Base-by-base conservation (phyloP, 306 rosid species). In the Lablab purpureus region DNA sequence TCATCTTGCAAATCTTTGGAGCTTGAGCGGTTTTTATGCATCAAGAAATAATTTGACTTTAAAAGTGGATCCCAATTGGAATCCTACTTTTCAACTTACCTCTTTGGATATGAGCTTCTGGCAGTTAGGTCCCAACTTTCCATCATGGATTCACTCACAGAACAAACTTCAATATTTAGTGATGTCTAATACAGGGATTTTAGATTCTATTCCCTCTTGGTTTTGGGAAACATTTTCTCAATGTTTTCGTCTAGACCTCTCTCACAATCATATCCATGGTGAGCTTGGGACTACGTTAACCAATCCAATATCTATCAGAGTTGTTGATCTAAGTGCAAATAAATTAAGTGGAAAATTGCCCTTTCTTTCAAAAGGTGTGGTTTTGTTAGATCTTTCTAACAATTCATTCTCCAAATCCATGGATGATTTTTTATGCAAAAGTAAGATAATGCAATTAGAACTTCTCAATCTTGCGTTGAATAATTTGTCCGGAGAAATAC, bases 221-320 rank as follows among this genome's bases (percentile, higher is more conserved):
- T 30, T 30, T 30, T 30, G 6, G 34, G 6, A 30, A 30, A 30
- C 34, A 30, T 30, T 30, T 30, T 30, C 34, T 30, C 0, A 30
- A 30, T 0, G 4, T 30, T 30, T 6, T 30, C 5, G 4, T 30
- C 0, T 30, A 5, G 37, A 63, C 43, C 21, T 72, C 14, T 80
- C 84, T 13, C 49, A 73, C 13, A 80, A 80, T 51, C 22, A 51
- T 27, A 80, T 80, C 10, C 67, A 73, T 13, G 79, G 79, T n/a
- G 71, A 80, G 59, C 74, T 64, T 54, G 19, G 41, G 1, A 37
- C 28, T 11, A 17, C 27, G 0, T 3, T 49, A 28, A 46, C 3
- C 0, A 59, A 19, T 36, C 19, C 22, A 0, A 14, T 22, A 7
- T 4, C 1, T 4, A 2, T 0, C 3, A 4, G 0, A 0, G 0